Evolutionary conservation across 2,329 filamentous ascomycete genomes (phyloP).

Genomic region (Pseudocercospora crystallina): DNA sequence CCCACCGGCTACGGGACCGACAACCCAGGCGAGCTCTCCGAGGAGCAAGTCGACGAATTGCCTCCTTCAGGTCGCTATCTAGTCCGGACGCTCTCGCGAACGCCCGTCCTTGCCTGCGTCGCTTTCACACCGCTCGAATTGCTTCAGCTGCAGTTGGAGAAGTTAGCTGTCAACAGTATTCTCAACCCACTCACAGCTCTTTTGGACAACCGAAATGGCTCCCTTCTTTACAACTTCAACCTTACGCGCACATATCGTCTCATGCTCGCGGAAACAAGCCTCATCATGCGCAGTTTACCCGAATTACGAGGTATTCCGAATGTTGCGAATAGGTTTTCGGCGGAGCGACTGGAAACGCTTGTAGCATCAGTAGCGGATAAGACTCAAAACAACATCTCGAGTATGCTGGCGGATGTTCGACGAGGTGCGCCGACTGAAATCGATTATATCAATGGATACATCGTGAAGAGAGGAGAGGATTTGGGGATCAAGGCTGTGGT

Average conservation of each 20-base stretch:
- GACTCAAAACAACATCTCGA: conserved; percentile 60
- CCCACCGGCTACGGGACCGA: conserved; percentile 13
- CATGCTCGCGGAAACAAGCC: conserved; percentile 71
- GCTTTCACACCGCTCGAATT: conserved; percentile 61
- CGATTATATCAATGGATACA: conserved; percentile 85
- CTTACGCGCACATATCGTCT: conserved; percentile 66
- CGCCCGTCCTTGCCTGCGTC: conserved; percentile 61
- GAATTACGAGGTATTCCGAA: conserved; percentile 66
- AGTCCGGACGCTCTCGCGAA: conserved; percentile 62
- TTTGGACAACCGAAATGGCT: conserved; percentile 72
- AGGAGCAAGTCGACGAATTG: conserved; percentile 15
- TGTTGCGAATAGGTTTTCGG: conserved; percentile 58
- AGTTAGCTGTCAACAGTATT: conserved; percentile 71
- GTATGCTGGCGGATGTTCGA: conserved; percentile 67
- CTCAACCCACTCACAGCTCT: conserved; percentile 81
- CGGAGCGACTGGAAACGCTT: conserved; percentile 62
- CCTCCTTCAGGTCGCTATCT: conserved; percentile 58
- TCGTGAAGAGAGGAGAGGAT: conserved; percentile 70
- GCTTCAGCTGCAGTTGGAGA: conserved; percentile 73
- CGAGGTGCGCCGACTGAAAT: conserved; percentile 68
- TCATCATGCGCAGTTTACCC: conserved; percentile 70
- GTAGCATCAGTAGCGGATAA: conserved; percentile 54
- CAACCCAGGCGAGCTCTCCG: conserved; percentile 13
- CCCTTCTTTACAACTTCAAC: conserved; percentile 65
- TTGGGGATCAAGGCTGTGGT: conserved; percentile 69